Base-by-base conservation (phyloP, 2,329 filamentous ascomycete species). In the Phyllosticta citribraziliensis region DNA sequence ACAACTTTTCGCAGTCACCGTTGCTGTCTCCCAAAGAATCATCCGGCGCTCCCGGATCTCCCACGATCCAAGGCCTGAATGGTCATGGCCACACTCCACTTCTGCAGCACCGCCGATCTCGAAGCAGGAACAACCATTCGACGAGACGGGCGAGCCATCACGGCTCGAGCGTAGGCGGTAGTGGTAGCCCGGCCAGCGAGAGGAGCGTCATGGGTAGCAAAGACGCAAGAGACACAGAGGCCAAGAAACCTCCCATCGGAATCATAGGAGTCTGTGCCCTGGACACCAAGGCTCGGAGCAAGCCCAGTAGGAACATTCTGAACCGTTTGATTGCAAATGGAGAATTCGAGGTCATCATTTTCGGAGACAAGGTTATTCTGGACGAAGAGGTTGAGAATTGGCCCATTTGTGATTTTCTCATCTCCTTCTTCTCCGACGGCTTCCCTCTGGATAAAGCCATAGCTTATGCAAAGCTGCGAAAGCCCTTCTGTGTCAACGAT, bases 391-490 rank as follows among this genome's bases (percentile, higher is more conserved):
- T 97, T 61, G 91, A 96, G 75, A 96, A 97, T 72, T 97, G 92
- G 92, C 92, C 92, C 19, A 85, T 96, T 60, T 95, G 91, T 74
- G 94, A 99, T 76, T 99, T 96, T 69, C 78, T 99, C 61, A 96
- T 99, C 69, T 96, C 92, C 2, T 99, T 99, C 77, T 99, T 97
- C 75, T 97, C 93, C 0, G 93, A 97, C 73, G 94, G 94, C 0
- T 99, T 99, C 67, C 94, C 94, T 0, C 78, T 99, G 55, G 92
- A 97, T 66, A 99, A 99, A 73, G 94, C 95, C 5, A 96, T 99
- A 68, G 90, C 91, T 35, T 99, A 99, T 73, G 90, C 91, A 64
- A 91, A 91, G 69, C 83, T 96, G 11, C 86, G 94, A 61, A 96
- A 96, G 71, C 94, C 94, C 0, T 97, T 97, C 68, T 97, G 93